Percentiles rank a stretch among this genome's conserved stretches.
Conservation (phyloP, 163 green algal species). For the Scenedesmus sp. region DNA sequence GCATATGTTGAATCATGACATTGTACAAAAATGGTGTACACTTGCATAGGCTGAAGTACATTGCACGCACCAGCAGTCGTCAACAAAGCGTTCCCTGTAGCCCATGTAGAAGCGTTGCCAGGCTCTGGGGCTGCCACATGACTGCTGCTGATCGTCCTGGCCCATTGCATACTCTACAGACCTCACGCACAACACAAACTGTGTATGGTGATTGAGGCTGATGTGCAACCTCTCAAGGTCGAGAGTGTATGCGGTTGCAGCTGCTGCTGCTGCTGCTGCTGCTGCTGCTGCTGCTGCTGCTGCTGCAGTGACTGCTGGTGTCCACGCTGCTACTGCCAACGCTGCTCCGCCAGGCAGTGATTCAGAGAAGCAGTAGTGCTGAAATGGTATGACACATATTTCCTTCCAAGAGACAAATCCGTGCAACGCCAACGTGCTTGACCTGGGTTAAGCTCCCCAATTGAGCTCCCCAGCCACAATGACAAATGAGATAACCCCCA, state of each 20-base stretch:
- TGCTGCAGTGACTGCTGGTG: background rate
- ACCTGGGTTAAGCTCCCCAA: too few relatives aligned
- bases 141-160: background rate
- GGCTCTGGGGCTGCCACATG: slow-evolving; percentile 35
- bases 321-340: background rate
- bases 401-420: too few relatives aligned
- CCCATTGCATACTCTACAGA: background rate
- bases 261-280: background rate
- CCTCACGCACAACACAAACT: background rate
- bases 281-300: background rate
- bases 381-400: too few relatives aligned
- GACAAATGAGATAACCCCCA: too few relatives aligned
- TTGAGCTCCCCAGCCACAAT: too few relatives aligned
- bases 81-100: slow-evolving; percentile 67
- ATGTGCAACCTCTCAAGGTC: background rate
- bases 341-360: too few relatives aligned
- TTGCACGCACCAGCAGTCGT: slow-evolving; percentile 57
- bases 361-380: too few relatives aligned
- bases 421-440: too few relatives aligned
- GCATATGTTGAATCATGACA: background rate
- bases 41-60: background rate
- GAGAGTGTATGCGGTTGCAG: background rate
- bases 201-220: too few relatives aligned
- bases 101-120: slow-evolving; percentile 73
- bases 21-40: background rate